phyloP scores from a whole-genome alignment of 2,329 filamentous ascomycete species.

The Apiospora malaysiana region DNA sequence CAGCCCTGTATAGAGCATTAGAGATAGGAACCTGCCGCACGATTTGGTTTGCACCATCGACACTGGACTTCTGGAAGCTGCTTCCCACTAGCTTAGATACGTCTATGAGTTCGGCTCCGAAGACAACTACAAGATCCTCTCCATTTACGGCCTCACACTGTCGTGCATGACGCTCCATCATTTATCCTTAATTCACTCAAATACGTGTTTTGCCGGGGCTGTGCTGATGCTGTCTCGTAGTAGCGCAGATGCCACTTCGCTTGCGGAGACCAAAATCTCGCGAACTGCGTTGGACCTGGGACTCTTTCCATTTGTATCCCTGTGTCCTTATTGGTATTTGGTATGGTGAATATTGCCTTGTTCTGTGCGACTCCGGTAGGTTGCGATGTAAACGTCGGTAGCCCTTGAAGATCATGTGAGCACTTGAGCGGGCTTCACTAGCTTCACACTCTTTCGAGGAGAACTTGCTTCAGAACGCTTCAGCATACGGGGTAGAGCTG shows the following conservation, averaged over 20 bases:
- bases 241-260: neutral
- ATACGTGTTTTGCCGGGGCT: neutral
- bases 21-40: neutral
- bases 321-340: neutral
- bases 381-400: neutral
- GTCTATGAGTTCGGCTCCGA: too few species aligned
- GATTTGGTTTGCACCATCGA: neutral
- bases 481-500: neutral
- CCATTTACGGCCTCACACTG: too few species aligned
- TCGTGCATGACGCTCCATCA: neutral
- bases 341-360: neutral
- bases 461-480: neutral
- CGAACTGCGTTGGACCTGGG: neutral
- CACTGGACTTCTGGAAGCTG: neutral
- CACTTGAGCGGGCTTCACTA: neutral
- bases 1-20: neutral
- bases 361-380: neutral
- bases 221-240: neutral
- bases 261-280: neutral
- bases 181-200: neutral
- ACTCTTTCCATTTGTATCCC: neutral
- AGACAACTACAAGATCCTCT: too few species aligned
- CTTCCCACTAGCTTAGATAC: neutral
- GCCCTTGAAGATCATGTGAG: neutral
- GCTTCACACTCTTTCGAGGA: neutral